Evolutionary conservation across 495 filamentous ascomycete genomes (phyloP).

Genomic region (Lasiosphaeris hirsuta): DNA sequence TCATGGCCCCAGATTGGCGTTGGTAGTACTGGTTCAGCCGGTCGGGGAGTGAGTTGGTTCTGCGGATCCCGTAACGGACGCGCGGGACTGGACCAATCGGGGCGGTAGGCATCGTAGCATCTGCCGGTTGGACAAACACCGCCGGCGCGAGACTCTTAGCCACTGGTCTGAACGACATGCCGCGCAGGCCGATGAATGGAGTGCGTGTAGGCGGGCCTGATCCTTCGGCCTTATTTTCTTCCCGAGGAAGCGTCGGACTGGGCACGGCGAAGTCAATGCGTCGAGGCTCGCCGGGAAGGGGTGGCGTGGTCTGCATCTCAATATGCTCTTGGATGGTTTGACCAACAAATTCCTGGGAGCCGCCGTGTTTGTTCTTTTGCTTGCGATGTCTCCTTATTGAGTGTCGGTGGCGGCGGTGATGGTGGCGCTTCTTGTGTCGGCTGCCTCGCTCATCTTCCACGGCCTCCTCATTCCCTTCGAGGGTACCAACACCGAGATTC

Average conservation of each 20-base stretch:
- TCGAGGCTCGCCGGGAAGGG: slow-evolving; percentile 34
- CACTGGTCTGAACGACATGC: slow-evolving; percentile 40
- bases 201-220: slow-evolving; percentile 21
- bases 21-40: slow-evolving; percentile 56
- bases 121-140: slow-evolving; percentile 39
- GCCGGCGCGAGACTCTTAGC: slow-evolving; percentile 44
- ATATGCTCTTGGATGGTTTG: slow-evolving; percentile 35
- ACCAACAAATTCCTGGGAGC: slow-evolving; percentile 22
- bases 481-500: not conserved
- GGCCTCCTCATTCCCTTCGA: slow-evolving; percentile 33
- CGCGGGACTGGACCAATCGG: slow-evolving; percentile 48
- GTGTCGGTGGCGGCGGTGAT: slow-evolving; percentile 29
- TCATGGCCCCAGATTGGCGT: slow-evolving; percentile 40
- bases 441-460: slow-evolving; percentile 37
- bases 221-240: slow-evolving; percentile 33
- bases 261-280: slow-evolving; percentile 47
- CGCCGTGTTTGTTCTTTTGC: slow-evolving; percentile 26
- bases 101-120: slow-evolving; percentile 15
- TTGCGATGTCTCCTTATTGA: slow-evolving; percentile 35
- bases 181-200: slow-evolving; percentile 40
- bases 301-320: slow-evolving; percentile 10
- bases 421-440: slow-evolving; percentile 29
- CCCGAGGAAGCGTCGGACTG: slow-evolving; percentile 2
- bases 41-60: slow-evolving; percentile 77
- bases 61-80: slow-evolving; percentile 59